These are phyloP conservation scores for Boletus coccyginus DNA, from an alignment of 768 basidiomycete genomes.

Conservation along the genomic window DNA sequence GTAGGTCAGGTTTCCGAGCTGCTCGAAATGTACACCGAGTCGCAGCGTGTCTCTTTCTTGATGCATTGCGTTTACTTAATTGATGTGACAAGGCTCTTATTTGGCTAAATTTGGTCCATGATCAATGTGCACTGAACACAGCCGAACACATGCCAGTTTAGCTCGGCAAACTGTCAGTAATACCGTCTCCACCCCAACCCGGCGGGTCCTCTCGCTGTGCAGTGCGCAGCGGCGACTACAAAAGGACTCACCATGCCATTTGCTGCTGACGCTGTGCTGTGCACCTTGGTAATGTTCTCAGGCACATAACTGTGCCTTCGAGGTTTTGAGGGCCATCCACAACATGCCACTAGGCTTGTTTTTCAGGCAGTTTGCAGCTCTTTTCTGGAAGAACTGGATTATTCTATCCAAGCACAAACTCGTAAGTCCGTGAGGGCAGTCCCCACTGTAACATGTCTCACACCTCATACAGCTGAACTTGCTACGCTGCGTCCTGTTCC, in stretches of 20 bases:
- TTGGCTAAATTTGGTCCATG: too few species aligned
- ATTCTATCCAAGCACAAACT: constrained; percentile 62
- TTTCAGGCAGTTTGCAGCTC: constrained; percentile 56
- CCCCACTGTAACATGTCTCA: constrained; percentile 1
- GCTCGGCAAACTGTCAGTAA: too few species aligned
- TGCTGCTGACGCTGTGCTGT: background rate
- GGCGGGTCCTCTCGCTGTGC: too few species aligned
- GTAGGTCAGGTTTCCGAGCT: too few species aligned
- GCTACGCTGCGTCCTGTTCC: constrained; percentile 59
- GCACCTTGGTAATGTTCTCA: background rate
- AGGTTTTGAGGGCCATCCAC: background rate
- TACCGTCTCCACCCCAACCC: too few species aligned
- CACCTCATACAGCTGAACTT: constrained; percentile 46
- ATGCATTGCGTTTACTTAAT: too few species aligned
- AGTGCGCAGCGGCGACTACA: background rate
- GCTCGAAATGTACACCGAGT: too few species aligned
- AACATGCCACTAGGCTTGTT: constrained; percentile 39
- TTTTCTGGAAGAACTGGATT: constrained; percentile 77
- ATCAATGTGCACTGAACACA: too few species aligned
- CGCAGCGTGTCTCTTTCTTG: too few species aligned
- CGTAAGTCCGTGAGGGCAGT: constrained; percentile 37
- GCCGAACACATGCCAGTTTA: too few species aligned
- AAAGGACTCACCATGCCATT: background rate
- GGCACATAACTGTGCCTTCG: background rate
- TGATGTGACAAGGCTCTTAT: too few species aligned